Evolutionary conservation across 2,329 filamentous ascomycete genomes (phyloP).

Genomic region (Tothia fuscella): DNA sequence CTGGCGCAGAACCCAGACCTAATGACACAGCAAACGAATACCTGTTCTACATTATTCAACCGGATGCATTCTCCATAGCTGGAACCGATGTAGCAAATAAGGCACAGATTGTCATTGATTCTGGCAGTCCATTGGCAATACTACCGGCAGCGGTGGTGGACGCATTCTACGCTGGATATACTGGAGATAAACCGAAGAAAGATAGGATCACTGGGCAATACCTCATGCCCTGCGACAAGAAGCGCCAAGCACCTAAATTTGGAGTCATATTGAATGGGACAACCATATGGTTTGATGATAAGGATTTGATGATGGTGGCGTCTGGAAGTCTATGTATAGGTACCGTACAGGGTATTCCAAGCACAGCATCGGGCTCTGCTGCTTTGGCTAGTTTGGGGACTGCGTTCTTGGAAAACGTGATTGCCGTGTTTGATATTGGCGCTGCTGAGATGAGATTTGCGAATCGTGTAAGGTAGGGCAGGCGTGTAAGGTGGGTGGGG

Average conservation of each 20-base stretch:
- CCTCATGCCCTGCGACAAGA: constrained; percentile 1
- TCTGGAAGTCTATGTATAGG: neutral
- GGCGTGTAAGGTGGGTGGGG: too few relatives aligned
- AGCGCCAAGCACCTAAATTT: constrained; percentile 6
- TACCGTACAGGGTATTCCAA: neutral
- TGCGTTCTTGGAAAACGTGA: constrained; percentile 39
- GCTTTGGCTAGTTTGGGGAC: constrained; percentile 35
- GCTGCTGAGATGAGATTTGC: constrained; percentile 35
- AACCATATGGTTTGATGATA: neutral
- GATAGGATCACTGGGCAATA: neutral
- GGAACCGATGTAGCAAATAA: too few relatives aligned
- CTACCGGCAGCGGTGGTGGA: constrained; percentile 3
- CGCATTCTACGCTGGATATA: too few relatives aligned
- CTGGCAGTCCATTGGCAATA: constrained; percentile 5
- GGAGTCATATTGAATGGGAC: constrained; percentile 1
- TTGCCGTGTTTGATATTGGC: constrained; percentile 38
- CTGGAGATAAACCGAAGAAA: too few relatives aligned
- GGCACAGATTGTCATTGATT: constrained; percentile 8
- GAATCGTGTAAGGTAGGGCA: constrained; percentile 4
- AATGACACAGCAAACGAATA: neutral
- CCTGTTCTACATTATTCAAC: constrained; percentile 1
- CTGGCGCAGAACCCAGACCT: neutral
- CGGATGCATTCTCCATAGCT: neutral
- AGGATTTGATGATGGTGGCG: constrained; percentile 5
- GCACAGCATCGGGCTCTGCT: neutral